A percentile compares a stretch with the other conserved stretches of the same genome.
phyloP scores from a whole-genome alignment of 179 eudicot genomes.

The Heliamphora ciliata region DNA sequence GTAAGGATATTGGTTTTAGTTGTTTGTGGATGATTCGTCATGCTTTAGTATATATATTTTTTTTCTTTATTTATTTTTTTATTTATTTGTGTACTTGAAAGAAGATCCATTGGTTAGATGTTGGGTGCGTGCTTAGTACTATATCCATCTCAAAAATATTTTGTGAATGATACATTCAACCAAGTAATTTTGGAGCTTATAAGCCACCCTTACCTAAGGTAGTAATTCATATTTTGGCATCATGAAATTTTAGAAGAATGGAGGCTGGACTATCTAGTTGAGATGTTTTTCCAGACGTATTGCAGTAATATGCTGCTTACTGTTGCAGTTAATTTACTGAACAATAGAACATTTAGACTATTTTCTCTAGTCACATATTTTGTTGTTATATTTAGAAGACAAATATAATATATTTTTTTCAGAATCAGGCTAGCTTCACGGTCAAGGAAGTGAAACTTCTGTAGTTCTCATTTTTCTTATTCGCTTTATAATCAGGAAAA shows the following conservation, averaged over 20 bases:
- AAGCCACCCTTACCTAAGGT: not conserved
- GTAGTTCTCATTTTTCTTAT: not conserved
- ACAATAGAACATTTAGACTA: not conserved
- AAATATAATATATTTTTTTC: too few relatives aligned
- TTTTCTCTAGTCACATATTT: not conserved
- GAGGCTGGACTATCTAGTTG: not conserved
- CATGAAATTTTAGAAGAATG: not conserved
- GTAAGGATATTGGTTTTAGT: conserved; percentile 29
- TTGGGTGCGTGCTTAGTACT: not conserved
- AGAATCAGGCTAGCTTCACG: not conserved
- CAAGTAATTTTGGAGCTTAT: not conserved
- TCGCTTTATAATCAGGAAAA: conserved; percentile 35
- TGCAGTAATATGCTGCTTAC: not conserved
- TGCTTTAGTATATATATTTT: not conserved
- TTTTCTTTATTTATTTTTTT: not conserved
- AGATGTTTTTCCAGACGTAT: not conserved
- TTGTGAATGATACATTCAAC: not conserved
- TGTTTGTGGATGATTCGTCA: not conserved
- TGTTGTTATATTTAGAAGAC: too few relatives aligned
- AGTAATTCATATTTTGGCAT: not conserved
- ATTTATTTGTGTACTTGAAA: not conserved
- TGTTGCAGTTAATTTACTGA: not conserved
- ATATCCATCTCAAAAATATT: not conserved
- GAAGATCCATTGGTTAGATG: not conserved
- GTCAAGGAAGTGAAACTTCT: not conserved